Base-by-base conservation (phyloP, 305 asterid species). In the Fraxinus greggii region DNA sequence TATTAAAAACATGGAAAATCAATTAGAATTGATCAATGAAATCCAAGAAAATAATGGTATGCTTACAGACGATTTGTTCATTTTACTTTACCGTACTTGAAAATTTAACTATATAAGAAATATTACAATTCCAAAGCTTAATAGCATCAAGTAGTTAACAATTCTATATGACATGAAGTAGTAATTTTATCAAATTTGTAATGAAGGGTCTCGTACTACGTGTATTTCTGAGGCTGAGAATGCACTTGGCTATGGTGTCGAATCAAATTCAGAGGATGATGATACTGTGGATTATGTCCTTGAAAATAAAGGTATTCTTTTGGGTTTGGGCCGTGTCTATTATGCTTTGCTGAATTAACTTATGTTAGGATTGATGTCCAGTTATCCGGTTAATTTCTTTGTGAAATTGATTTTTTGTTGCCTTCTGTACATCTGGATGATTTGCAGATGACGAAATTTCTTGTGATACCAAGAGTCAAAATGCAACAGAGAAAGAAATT, bases 31-130 rank as follows among this genome's bases (percentile, higher is more conserved):
- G 77, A 36, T 29, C 32, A 29, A 70, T 38, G 83, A 80, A 77
- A 80, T 75, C 32, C 78, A 80, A 74, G 83, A 83, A 48, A 40
- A 33, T 29, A 79, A 75, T 65, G 89, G 89, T 83, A 75, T 51
- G 79, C 42, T 79, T 82, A 24, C 33, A 65, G 28, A 26, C 7
- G 4, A 24, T 23, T 63, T 17, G 31, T 59, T 33, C 24, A 26
- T 26, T 56, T 17, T 8, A 31, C 31, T 67, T 74, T 63, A 36
- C 31, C 29, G 21, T 56, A 54, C 23, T 40, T 9, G 51, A 40
- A 42, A 42, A 42, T 12, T 13, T 12, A 42, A 42, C 54, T 48
- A 6, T 15, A 4, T 48, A 4, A 48, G 21, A 48, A 48, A 15
- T 42, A 42, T 42, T 36, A 12, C 51, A 12, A 42, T 42, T 42